Conservation (phyloP, 176 grass and related monocot genomes). For the Avena atlantica region DNA sequence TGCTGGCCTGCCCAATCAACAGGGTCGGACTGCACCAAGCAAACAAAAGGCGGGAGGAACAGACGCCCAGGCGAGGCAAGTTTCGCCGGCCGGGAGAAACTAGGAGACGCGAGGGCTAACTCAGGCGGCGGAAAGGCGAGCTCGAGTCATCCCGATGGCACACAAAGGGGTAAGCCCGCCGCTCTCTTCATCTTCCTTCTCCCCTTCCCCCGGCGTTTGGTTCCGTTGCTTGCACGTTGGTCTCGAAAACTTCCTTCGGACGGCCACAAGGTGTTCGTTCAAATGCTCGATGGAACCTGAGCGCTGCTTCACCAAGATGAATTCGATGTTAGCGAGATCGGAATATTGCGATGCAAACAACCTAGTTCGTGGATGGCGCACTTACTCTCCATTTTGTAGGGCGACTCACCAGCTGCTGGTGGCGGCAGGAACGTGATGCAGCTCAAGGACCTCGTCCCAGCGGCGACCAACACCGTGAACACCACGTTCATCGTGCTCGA, state of each 20-base stretch:
- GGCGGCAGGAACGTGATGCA: not conserved
- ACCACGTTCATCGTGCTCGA: constrained; percentile 16
- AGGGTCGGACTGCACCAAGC: not conserved
- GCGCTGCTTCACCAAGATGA: not conserved
- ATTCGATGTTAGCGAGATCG: not conserved
- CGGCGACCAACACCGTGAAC: constrained; percentile 22
- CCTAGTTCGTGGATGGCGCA: not conserved
- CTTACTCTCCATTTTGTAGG: constrained; percentile 6
- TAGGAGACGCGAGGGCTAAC: not conserved
- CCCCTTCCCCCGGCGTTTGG: not conserved
- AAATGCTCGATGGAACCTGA: not conserved
- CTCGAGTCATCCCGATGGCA: not conserved
- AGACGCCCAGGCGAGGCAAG: not conserved
- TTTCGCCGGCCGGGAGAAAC: not conserved
- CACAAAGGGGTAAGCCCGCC: not conserved
- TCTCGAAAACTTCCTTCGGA: not conserved
- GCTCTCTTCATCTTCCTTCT: not conserved
- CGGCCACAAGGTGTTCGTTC: not conserved
- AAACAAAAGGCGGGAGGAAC: not conserved
- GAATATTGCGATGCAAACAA: not conserved
- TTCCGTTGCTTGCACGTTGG: not conserved
- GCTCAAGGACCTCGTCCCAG: constrained; percentile 13
- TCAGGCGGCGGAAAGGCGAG: not conserved
- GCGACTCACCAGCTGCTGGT: not conserved
- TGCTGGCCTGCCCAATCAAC: not conserved